Percentiles rank a stretch among this genome's conserved stretches.
phyloP scores from a whole-genome alignment of 1,284 basidiomycete species.

The Coniferiporia sulphurascens region DNA sequence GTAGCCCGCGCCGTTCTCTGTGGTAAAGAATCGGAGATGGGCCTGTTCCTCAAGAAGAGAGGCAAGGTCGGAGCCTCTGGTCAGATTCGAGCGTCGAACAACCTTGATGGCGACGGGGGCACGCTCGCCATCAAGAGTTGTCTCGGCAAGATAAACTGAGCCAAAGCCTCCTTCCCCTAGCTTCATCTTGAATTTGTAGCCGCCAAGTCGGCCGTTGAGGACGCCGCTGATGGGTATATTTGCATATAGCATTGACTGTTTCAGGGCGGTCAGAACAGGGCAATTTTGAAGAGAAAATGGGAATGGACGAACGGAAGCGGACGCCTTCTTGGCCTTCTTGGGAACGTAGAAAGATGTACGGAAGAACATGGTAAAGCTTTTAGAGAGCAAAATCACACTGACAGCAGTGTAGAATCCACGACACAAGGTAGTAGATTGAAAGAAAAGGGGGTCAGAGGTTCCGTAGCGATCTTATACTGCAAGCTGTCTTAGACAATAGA shows the following conservation, averaged over 20 bases:
- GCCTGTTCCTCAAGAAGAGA: neutral
- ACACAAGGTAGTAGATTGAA: neutral
- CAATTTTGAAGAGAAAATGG: no score
- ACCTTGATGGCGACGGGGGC: conserved; percentile 5
- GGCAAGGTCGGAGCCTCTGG: neutral
- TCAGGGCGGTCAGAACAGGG: neutral
- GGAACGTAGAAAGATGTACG: neutral
- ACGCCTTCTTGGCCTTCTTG: neutral
- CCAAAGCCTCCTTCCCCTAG: neutral
- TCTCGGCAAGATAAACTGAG: neutral
- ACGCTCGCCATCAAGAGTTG: neutral
- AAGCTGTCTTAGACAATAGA: no score
- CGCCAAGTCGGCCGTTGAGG: neutral
- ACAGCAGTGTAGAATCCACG: neutral
- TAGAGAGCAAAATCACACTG: neutral
- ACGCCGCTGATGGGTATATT: neutral
- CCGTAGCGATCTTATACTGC: no score
- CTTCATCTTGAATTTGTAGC: neutral
- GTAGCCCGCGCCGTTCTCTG: neutral
- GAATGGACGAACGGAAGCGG: no score
- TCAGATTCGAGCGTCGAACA: neutral
- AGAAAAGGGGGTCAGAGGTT: neutral
- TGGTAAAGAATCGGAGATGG: neutral
- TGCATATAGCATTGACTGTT: neutral
- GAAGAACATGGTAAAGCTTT: neutral